Base-by-base conservation (phyloP, 768 basidiomycete species). In the Flagelloscypha sp. region DNA sequence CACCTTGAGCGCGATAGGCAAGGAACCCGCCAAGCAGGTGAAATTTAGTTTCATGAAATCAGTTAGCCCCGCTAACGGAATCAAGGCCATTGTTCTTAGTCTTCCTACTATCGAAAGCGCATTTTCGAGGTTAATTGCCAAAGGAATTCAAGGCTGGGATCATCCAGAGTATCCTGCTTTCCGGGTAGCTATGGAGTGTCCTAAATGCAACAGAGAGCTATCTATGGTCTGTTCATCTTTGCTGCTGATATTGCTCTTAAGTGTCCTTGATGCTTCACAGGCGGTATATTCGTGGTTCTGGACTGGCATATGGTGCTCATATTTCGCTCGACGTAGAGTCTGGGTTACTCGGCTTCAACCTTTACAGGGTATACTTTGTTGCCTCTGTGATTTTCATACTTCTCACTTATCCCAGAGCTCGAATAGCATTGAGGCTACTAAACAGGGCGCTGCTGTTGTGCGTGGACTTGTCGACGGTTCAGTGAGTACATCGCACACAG, bases 31-130 rank as follows among this genome's bases (percentile, higher is more conserved):
- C 6, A 77, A 68, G 52, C 83, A 79, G 69, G 87, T 86, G 42
- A 46, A 52, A 35, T 13, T 24, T 24, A 20, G 29, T 30, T 19
- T 20, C n/a, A 10, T 11, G 7, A 10, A 27, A 5, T 29, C 7
- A 46, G 30, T 47, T n/a, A 46, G 10, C 7, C 23, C 15, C 20
- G 33, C 40, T 36, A 29, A 24, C 18, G 18, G 21, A 24, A 38
- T 27, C 10, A 29, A 90, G 84, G 86, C 84, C 18, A 69, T 89
- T 19, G 71, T 98, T 16, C 82, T 93, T 58, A 80, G 86, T 42
- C 71, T 98, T 38, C 83, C 92, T 1, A 90, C 89, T 4, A 94
- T 97, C 42, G 95, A 99, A 60, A 94, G 89, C 48, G 84, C 87
- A 2, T 98, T 79, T 55, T 83, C 76, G 13, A 74, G 66, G 7